Evolutionary conservation across 768 basidiomycete species (phyloP), one percentile per base, ranked within the genome.

Genomic region (Trametopsis cervina): DNA sequence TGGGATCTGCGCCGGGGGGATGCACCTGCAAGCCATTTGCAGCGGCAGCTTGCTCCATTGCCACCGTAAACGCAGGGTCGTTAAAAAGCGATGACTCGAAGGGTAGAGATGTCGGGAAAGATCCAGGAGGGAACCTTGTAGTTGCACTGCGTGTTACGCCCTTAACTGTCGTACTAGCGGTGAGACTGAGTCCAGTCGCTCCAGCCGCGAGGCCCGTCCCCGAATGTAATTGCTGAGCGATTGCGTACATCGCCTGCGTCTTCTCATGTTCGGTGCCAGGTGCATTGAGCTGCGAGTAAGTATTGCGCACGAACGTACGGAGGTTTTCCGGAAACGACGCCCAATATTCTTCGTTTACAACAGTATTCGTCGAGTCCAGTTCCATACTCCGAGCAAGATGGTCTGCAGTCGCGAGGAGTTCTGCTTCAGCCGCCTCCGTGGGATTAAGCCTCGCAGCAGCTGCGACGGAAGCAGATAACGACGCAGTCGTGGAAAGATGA

Each of bases 321-420:
- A 85, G 74, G 57, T 85, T 79, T 20, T 77, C 73, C 29, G 85
- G 83, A 39, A 86, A 71, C 33, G 77, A 74, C 40, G 78, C 74
- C 84, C 83, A 83, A 60, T 85, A 84, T 40, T 79, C 80, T 54
- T 83, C 80, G 53, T 81, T 80, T 42, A 71, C 67, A 40, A 49
- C 61, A 7, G 29, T 15, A 33, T 42, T 68, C 56, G 42, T 57
- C 62, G 66, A 55, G 56, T 59, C 57, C 10, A 63, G 64, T 63
- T 73, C 69, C 60, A 78, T 76, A 62, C 72, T 73, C 58, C 75
- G 70, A 55, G 80, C 80, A 35, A 83, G 64, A 59, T 85, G 81
- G 60, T 77, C 74, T 36, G 77, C 80, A 26, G 78, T 77, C 40
- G 74, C 74, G 36, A 81, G 61, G 26, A 84, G 68, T 60, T 83